These are phyloP conservation scores for Sporothrix inflata DNA, from an alignment of 2,329 filamentous ascomycete species.

Conservation along the genomic window DNA sequence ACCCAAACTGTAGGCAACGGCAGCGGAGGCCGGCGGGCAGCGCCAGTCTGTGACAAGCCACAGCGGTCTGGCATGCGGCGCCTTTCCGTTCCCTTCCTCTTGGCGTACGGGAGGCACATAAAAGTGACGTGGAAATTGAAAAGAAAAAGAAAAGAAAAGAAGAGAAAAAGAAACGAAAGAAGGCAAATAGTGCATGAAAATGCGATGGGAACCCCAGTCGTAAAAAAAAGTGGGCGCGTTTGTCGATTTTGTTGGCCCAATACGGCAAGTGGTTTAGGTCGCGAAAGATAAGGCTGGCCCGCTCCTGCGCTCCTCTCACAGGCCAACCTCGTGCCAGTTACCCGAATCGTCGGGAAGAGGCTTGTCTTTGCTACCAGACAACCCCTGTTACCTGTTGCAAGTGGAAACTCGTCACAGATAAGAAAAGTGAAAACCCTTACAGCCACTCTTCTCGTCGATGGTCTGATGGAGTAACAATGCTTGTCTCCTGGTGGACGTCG, in stretches of 20 bases:
- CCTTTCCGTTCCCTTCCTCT: not conserved
- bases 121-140: not conserved
- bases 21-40: conserved; percentile 6
- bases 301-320: not conserved
- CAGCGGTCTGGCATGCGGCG: not conserved
- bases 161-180: not conserved
- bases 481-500: not conserved
- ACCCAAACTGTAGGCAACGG: not conserved
- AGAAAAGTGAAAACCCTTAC: not conserved
- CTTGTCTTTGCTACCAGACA: not conserved
- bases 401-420: conserved; percentile 12
- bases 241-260: not conserved
- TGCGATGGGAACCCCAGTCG: not conserved
- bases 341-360: not conserved
- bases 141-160: not conserved
- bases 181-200: not conserved
- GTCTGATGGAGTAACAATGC: not conserved
- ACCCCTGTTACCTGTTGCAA: not conserved
- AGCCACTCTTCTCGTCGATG: not conserved
- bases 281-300: conserved; percentile 23
- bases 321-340: not conserved
- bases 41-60: not conserved
- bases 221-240: conserved; percentile 3
- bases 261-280: conserved; percentile 13
- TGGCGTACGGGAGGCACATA: not conserved